phyloP scores from a whole-genome alignment of 371 early-diverging fungal genomes.

The Mucor plumbeus region DNA sequence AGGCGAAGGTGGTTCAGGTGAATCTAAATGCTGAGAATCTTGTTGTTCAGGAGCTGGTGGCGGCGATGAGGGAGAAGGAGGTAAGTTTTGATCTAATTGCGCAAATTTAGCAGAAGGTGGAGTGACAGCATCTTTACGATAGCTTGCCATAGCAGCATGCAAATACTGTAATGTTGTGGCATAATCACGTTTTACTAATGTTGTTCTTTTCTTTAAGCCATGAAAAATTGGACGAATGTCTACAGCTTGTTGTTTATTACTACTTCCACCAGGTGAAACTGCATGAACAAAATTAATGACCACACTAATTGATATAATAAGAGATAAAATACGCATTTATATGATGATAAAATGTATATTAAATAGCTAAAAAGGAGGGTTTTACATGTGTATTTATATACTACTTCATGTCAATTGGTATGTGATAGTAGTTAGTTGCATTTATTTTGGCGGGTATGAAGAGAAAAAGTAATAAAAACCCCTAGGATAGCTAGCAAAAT shows the following conservation, averaged over 20 bases:
- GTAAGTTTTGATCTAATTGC: slow-evolving; percentile 2
- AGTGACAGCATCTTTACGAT: background rate
- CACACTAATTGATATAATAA: background rate
- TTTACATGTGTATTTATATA: background rate
- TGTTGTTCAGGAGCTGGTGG: background rate
- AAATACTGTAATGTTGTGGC: slow-evolving; percentile 10
- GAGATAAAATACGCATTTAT: background rate
- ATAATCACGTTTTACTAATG: slow-evolving; percentile 4
- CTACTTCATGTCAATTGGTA: background rate
- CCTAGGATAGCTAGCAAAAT: too few species aligned
- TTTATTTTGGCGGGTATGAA: too few species aligned
- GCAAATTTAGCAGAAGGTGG: slow-evolving; percentile 6
- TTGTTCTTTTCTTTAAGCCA: background rate
- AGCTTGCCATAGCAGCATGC: slow-evolving; percentile 13
- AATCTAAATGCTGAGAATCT: background rate
- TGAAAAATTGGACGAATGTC: background rate
- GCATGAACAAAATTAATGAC: background rate
- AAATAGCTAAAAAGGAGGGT: background rate
- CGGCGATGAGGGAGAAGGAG: background rate
- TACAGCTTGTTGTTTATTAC: background rate
- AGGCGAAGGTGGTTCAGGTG: background rate
- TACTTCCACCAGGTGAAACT: background rate
- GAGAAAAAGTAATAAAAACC: too few species aligned
- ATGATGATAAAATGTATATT: background rate
- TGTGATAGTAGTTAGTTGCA: background rate